Base-by-base conservation (phyloP, 345 rosid species). In the Turnera subulata region DNA sequence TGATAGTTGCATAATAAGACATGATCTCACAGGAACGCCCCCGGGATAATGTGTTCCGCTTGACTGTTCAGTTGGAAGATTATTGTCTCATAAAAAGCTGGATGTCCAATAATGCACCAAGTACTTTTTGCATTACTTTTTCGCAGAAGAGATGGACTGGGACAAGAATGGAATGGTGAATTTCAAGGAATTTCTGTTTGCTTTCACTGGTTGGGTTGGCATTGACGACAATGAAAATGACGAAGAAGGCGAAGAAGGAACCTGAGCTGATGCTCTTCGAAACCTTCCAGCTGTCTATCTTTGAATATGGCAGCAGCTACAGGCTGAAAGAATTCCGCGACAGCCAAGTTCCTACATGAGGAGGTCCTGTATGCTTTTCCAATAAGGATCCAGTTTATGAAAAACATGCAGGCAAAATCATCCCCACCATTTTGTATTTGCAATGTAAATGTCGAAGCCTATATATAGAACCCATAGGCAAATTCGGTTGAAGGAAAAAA, bases 141-240 rank as follows among this genome's bases (percentile, higher is more conserved):
- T 33, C 81, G 81, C 89, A 92, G 97, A 89, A 69, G 99, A 93
- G 75, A 89, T 93, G 99, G 99, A 93, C 81, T 93, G 99, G 97
- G 99, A 93, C 75, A 89, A 74, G 50, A 93, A 87, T 50, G 99
- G 97, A 32, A 72, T 73, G 82, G 96, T 93, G 72, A 93, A 82
- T 71, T 85, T 93, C 76, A 93, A 89, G 78, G 99, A 93, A 66
- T 89, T 89, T 63, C 68, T 93, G 37, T 93, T 93, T 56, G 99
- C 99, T 53, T 89, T 89, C 75, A 89, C 99, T 0, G 70, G 76
- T 0, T 89, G 99, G 97, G 91, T 87, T 1, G 97, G 97, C 55
- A 81, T 93, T 13, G 88, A 81, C 14, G 95, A 88, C 12, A 60
- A 44, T 20, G 96, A 86, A n/a, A 95, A 86, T 0, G 87, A 88